These are phyloP conservation scores for Colletotrichum sp. DNA, from an alignment of 2,329 filamentous ascomycete species.

Conservation along the genomic window DNA sequence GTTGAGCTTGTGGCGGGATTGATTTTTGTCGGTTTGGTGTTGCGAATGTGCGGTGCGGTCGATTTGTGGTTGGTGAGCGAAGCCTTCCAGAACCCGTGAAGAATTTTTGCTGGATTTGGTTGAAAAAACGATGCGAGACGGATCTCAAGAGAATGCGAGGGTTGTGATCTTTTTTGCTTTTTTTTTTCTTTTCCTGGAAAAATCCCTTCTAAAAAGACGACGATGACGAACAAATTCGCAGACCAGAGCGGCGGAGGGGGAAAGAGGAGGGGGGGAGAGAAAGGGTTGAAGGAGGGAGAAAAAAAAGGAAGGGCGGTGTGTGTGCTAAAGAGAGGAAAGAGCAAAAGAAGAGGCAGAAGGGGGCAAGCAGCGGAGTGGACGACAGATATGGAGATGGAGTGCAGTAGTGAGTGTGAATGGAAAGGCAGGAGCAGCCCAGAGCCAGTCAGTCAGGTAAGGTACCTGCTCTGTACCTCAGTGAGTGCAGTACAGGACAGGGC, in stretches of 20 bases:
- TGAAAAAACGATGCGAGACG: constrained; percentile 22
- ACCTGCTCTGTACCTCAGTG: background rate
- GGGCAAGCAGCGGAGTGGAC: constrained; percentile 23
- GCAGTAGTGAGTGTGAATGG: constrained; percentile 33
- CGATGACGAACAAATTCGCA: constrained; percentile 30
- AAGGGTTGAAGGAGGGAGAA: constrained; percentile 30
- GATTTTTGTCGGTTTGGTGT: background rate
- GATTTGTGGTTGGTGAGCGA: constrained; percentile 2
- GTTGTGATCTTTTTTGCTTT: background rate
- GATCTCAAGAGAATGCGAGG: constrained; percentile 21
- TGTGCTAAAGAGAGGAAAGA: constrained; percentile 33
- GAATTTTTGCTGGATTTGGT: background rate
- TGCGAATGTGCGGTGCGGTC: constrained; percentile 8
- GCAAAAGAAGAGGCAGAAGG: constrained; percentile 35
- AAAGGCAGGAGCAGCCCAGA: constrained; percentile 19
- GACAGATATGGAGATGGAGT: constrained; percentile 32
- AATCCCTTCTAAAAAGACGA: constrained; percentile 26
- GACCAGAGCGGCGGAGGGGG: constrained; percentile 27
- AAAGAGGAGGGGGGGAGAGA: constrained; percentile 24
- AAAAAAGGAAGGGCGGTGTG: constrained; percentile 35
- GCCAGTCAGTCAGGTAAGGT: background rate
- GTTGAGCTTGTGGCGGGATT: background rate
- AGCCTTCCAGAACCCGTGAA: constrained; percentile 16
- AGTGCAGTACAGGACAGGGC: background rate
- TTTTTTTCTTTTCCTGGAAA: background rate